These are phyloP conservation scores for Corniculantispora saksenae DNA, from an alignment of 2,329 filamentous ascomycete genomes.

Conservation along the genomic window DNA sequence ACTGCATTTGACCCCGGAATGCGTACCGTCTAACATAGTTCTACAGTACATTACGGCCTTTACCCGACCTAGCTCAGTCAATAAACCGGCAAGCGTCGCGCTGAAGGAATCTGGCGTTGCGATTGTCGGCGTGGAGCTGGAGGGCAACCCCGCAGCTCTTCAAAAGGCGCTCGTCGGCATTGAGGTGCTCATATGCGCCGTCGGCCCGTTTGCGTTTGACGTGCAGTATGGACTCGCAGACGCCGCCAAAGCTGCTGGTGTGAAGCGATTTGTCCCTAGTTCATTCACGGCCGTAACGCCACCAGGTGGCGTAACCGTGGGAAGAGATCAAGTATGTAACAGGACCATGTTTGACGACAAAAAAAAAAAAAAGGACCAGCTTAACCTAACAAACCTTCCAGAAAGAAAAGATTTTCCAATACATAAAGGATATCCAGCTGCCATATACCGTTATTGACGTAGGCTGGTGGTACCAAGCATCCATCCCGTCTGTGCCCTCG, in stretches of 20 bases:
- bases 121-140: slow-evolving; percentile 38
- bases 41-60: neutral
- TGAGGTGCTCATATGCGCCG: slow-evolving; percentile 45
- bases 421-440: slow-evolving; percentile 48
- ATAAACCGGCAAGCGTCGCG: neutral
- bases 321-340: slow-evolving; percentile 26
- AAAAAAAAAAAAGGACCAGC: too few species aligned
- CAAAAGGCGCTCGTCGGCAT: slow-evolving; percentile 40
- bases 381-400: neutral
- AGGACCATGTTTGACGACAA: neutral
- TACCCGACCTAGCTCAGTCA: neutral
- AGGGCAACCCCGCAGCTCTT: slow-evolving; percentile 27
- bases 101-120: slow-evolving; percentile 17
- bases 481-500: slow-evolving; percentile 31
- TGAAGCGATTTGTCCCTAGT: slow-evolving; percentile 54
- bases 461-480: slow-evolving; percentile 59
- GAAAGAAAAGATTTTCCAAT: slow-evolving; percentile 53
- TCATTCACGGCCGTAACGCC: slow-evolving; percentile 49
- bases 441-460: slow-evolving; percentile 60
- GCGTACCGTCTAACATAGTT: slow-evolving; percentile 33
- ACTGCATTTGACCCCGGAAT: slow-evolving; percentile 35
- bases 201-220: slow-evolving; percentile 36
- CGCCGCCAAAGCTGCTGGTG: slow-evolving; percentile 50
- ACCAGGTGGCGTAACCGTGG: slow-evolving; percentile 32
- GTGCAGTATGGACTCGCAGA: slow-evolving; percentile 48